Percentiles rank a stretch among this genome's conserved stretches.
phyloP scores from a whole-genome alignment of 352 stramenopile species.

The Aphanomyces stellatus region DNA sequence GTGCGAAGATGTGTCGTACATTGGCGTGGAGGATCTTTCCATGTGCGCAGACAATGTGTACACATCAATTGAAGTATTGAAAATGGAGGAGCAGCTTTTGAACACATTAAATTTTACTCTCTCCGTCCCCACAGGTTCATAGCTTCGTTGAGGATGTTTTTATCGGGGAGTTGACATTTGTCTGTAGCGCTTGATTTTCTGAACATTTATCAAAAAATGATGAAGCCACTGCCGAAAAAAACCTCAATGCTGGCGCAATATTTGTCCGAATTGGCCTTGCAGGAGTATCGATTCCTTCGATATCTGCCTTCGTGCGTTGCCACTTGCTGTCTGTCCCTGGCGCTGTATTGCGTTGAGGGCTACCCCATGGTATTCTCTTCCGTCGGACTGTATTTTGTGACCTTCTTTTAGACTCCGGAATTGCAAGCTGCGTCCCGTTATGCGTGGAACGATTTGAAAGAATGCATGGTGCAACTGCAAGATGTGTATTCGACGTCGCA shows the following conservation, averaged over 20 bases:
- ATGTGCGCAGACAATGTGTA: constrained; percentile 90
- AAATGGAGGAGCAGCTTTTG: constrained; percentile 87
- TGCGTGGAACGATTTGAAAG: constrained; percentile 62
- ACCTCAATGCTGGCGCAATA: constrained; percentile 86
- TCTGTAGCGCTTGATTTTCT: constrained; percentile 74
- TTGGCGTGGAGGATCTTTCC: constrained; percentile 84
- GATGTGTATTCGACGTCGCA: constrained; percentile 72
- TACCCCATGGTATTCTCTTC: constrained; percentile 55
- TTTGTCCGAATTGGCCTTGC: constrained; percentile 75
- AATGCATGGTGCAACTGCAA: constrained; percentile 76
- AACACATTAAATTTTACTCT: constrained; percentile 90
- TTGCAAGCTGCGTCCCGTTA: constrained; percentile 73
- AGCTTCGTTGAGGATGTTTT: constrained; percentile 1
- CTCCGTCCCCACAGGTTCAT: constrained; percentile 76
- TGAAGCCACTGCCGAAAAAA: constrained; percentile 73
- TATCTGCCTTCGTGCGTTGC: constrained; percentile 80
- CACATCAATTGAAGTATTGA: constrained; percentile 79
- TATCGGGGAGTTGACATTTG: constrained; percentile 1
- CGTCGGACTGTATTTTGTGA: background rate
- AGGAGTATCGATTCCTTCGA: constrained; percentile 84
- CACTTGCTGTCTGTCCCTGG: constrained; percentile 75
- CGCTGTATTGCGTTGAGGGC: constrained; percentile 75
- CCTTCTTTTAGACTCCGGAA: constrained; percentile 51
- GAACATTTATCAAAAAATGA: constrained; percentile 85
- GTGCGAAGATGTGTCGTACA: constrained; percentile 89